Conservation (phyloP, 2,329 filamentous ascomycete genomes). For the Leptographium procerum region DNA sequence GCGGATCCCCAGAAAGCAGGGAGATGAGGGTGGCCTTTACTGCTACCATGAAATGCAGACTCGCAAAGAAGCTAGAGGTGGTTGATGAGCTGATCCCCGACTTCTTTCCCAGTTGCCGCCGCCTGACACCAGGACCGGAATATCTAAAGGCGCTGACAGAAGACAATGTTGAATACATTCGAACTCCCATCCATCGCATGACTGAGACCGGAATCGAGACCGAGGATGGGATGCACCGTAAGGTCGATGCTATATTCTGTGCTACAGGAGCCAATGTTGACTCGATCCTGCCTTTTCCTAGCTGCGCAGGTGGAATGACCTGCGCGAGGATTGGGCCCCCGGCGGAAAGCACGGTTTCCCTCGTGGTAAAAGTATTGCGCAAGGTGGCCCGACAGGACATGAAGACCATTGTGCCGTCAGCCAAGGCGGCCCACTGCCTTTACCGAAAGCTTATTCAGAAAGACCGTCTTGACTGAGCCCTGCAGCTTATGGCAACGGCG, state of each 20-base stretch:
- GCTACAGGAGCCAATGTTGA: constrained; percentile 16
- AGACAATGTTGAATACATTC: constrained; percentile 20
- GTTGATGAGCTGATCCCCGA: constrained; percentile 12
- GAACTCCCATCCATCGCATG: constrained; percentile 18
- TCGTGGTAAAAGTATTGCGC: constrained; percentile 11
- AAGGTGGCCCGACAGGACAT: constrained; percentile 11
- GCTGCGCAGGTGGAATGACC: constrained; percentile 11
- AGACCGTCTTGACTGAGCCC: constrained; percentile 5
- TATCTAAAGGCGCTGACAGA: constrained; percentile 17
- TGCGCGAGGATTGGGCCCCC: constrained; percentile 14
- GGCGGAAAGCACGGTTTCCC: constrained; percentile 9
- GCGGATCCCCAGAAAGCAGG: background rate
- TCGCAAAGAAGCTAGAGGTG: constrained; percentile 4
- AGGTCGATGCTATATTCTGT: constrained; percentile 22
- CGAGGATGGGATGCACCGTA: constrained; percentile 14
- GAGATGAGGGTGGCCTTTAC: background rate
- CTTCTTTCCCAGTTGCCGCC: constrained; percentile 14
- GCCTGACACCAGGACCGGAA: constrained; percentile 17
- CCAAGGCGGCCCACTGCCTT: constrained; percentile 8
- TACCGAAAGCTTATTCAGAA: constrained; percentile 6
- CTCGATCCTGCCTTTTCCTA: constrained; percentile 13
- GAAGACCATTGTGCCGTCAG: constrained; percentile 7
- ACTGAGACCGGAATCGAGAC: constrained; percentile 19
- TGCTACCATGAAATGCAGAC: constrained; percentile 2
- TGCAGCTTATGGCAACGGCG: constrained; percentile 13